Evolutionary conservation across 805 yeast species (phyloP).

Genomic region (Candida odintsovae): DNA sequence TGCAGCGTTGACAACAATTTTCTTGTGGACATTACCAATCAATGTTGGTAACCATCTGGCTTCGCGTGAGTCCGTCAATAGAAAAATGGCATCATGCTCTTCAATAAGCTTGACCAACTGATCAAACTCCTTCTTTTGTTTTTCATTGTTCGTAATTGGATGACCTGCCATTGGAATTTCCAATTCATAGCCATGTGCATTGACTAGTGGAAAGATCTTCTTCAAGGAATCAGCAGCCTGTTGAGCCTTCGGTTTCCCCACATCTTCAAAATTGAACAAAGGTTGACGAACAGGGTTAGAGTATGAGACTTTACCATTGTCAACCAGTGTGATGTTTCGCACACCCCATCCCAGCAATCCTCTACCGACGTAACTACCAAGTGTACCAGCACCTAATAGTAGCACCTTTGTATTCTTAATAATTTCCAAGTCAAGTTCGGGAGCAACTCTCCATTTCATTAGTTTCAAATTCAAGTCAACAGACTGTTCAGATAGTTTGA

Average conservation of each 20-base stretch:
- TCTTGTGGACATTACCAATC: slow-evolving; percentile 57
- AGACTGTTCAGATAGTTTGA: slow-evolving; percentile 81
- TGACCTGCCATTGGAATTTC: slow-evolving; percentile 98
- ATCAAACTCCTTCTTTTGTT: slow-evolving; percentile 47
- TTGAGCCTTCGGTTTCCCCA: slow-evolving; percentile 70
- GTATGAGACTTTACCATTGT: slow-evolving; percentile 81
- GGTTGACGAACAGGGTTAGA: slow-evolving; percentile 97
- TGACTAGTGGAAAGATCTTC: slow-evolving; percentile 74
- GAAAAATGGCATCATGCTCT: slow-evolving; percentile 68
- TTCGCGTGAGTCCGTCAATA: slow-evolving; percentile 92
- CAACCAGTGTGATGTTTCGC: slow-evolving; percentile 77
- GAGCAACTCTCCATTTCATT: slow-evolving; percentile 96
- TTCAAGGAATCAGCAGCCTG: slow-evolving; percentile 71
- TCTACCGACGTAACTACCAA: slow-evolving; percentile 88
- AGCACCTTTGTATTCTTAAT: slow-evolving; percentile 59
- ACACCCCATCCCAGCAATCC: slow-evolving; percentile 95
- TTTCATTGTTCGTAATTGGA: slow-evolving; percentile 53
- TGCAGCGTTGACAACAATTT: slow-evolving; percentile 86
- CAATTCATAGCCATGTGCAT: slow-evolving; percentile 53
- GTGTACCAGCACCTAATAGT: slow-evolving; percentile 92
- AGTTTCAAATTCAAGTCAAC: slow-evolving; percentile 84
- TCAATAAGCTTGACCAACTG: slow-evolving; percentile 47
- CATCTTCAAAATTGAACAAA: slow-evolving; percentile 72
- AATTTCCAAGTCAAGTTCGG: slow-evolving; percentile 64
- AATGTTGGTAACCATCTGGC: slow-evolving; percentile 97